phyloP scores from a whole-genome alignment of 441 rosid species.

The Corymbia citriodora region DNA sequence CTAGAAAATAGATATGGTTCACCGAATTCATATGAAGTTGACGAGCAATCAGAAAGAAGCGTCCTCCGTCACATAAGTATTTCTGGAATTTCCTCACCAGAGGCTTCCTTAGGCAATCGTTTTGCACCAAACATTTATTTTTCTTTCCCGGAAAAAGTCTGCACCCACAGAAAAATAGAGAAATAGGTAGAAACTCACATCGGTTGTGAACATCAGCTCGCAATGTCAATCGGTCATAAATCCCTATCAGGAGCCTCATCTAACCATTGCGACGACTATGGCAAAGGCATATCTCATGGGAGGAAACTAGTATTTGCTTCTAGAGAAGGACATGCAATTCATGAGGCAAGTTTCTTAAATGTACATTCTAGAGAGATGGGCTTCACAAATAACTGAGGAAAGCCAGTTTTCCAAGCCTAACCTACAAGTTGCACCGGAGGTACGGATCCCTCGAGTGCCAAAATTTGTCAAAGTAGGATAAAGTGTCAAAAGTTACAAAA shows the following conservation, averaged over 20 bases:
- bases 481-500: too few species aligned
- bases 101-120: neutral
- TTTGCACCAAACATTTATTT: neutral
- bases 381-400: neutral
- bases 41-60: neutral
- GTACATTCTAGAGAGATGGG: neutral
- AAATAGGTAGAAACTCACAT: neutral
- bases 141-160: neutral
- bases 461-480: too few species aligned
- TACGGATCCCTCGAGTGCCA: too few species aligned
- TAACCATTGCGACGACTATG: neutral
- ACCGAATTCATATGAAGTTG: neutral
- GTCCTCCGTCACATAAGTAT: neutral
- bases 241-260: neutral
- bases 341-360: neutral
- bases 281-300: neutral
- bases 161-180: neutral
- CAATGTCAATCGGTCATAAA: neutral
- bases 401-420: neutral
- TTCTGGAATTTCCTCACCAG: neutral
- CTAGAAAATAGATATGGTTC: neutral
- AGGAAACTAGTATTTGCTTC: neutral
- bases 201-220: neutral
- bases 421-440: neutral
- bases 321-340: neutral